Conservation (phyloP, 2,329 filamentous ascomycete species). For the Fusarium cyanostomum region DNA sequence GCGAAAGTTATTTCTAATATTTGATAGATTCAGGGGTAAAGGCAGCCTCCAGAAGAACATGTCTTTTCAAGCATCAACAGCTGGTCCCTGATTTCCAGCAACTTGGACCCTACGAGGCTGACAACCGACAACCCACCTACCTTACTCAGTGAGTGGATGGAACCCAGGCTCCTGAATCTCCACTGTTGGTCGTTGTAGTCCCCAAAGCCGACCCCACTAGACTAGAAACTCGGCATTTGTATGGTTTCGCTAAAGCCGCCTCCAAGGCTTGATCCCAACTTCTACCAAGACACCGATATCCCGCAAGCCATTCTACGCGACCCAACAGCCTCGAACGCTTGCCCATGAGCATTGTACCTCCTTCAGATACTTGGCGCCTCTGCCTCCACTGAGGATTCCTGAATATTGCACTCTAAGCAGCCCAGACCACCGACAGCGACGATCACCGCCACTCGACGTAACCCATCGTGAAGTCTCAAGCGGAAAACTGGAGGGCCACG, state of each 20-base stretch:
- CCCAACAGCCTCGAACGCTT: neutral
- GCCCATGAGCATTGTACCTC: neutral
- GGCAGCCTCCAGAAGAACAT: too few species aligned
- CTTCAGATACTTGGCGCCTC: neutral
- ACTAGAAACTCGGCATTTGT: conserved; percentile 24
- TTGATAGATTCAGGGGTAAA: too few species aligned
- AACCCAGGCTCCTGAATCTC: neutral
- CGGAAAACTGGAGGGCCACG: conserved; percentile 45
- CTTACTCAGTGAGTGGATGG: too few species aligned
- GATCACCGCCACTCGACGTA: conserved; percentile 19
- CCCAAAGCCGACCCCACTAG: conserved; percentile 33
- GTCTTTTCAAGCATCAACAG: neutral
- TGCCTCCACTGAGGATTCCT: neutral
- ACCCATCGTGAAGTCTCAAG: conserved; percentile 33
- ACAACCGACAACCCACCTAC: conserved; percentile 3
- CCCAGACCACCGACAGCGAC: conserved; percentile 9
- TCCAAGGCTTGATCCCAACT: conserved; percentile 3
- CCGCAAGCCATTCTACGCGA: conserved; percentile 3
- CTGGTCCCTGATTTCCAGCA: neutral
- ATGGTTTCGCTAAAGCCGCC: conserved; percentile 1
- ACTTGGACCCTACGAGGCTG: conserved; percentile 35
- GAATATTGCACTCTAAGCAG: neutral
- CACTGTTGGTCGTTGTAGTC: conserved; percentile 6
- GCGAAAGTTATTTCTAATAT: too few species aligned
- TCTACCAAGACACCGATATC: conserved; percentile 5